Conservation (phyloP, 225 moss, liverwort and hornwort species). For the Rhytidiadelphus loreus region DNA sequence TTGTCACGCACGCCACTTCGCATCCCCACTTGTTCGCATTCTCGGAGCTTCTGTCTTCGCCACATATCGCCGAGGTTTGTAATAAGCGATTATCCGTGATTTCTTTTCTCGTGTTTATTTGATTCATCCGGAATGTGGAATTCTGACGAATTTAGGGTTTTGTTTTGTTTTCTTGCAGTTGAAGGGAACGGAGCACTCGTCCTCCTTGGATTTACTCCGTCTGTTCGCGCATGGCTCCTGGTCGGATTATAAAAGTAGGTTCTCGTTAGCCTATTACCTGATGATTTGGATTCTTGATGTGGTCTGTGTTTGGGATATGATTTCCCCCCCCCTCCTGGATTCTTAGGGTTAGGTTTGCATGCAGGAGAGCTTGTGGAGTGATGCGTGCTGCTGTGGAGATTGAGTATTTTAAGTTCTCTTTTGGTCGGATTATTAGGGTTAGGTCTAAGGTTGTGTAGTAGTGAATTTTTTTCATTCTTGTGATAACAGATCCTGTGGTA, state of each 20-base stretch:
- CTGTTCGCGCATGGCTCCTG: slow-evolving; percentile 85
- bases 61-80: slow-evolving; percentile 58
- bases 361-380: not conserved
- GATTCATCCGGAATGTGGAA: not conserved
- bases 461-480: not conserved
- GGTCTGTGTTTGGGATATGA: not conserved
- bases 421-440: not conserved
- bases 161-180: slow-evolving; percentile 26
- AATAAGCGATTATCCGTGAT: not conserved
- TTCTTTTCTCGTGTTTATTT: not conserved
- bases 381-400: not conserved
- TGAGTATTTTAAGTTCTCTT: not conserved
- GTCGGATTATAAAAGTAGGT: slow-evolving; percentile 77
- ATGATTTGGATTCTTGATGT: not conserved
- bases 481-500: not conserved
- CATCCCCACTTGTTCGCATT: slow-evolving; percentile 82
- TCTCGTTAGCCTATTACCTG: not conserved
- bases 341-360: not conserved
- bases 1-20: slow-evolving; percentile 81
- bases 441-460: not conserved
- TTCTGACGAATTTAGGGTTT: not conserved
- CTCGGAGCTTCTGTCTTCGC: slow-evolving; percentile 67
- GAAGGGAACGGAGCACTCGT: slow-evolving; percentile 78
- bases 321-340: not conserved
- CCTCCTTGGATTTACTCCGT: slow-evolving; percentile 65